A percentile compares a stretch with the other conserved stretches of the same genome.
phyloP scores from a whole-genome alignment of 352 stramenopile species.

The Phytophthora hybrid region DNA sequence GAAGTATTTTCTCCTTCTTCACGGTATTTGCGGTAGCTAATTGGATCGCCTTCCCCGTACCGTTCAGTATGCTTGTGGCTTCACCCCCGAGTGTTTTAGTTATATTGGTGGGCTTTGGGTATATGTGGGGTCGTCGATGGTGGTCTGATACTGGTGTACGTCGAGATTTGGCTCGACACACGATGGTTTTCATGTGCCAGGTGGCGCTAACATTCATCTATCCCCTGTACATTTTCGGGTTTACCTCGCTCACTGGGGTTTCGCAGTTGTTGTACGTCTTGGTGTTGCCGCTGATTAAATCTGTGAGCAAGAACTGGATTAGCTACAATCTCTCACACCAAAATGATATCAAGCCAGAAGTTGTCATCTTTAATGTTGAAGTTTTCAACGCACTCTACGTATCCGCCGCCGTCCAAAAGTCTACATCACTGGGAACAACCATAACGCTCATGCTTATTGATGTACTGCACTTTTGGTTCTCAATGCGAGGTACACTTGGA shows the following conservation, averaged over 20 bases:
- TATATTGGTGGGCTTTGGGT: constrained; percentile 19
- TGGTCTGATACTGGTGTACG: constrained; percentile 10
- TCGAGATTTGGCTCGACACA: constrained; percentile 14
- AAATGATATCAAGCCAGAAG: constrained; percentile 45
- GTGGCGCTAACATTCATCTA: constrained; percentile 37
- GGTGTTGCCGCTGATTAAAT: constrained; percentile 16
- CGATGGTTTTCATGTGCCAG: constrained; percentile 33
- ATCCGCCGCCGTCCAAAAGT: neutral
- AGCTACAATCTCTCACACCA: constrained; percentile 33
- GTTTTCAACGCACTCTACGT: constrained; percentile 5
- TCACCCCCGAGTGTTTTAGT: constrained; percentile 21
- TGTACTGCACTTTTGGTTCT: constrained; percentile 11
- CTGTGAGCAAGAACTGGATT: constrained; percentile 25
- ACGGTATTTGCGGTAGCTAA: constrained; percentile 18
- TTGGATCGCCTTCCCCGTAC: constrained; percentile 19
- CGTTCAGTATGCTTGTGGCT: constrained; percentile 33
- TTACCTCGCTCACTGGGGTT: constrained; percentile 11
- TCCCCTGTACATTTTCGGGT: constrained; percentile 34
- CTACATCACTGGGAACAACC: neutral
- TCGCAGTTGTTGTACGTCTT: constrained; percentile 12
- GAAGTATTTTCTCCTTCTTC: neutral
- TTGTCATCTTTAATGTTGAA: constrained; percentile 8
- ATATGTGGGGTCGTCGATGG: constrained; percentile 17
- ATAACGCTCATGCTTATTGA: constrained; percentile 8
- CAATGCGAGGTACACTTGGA: constrained; percentile 3